Percentiles rank a stretch among this genome's conserved stretches.
phyloP scores from a whole-genome alignment of 805 yeast genomes.

The Tetrapisispora iriomotensis region DNA sequence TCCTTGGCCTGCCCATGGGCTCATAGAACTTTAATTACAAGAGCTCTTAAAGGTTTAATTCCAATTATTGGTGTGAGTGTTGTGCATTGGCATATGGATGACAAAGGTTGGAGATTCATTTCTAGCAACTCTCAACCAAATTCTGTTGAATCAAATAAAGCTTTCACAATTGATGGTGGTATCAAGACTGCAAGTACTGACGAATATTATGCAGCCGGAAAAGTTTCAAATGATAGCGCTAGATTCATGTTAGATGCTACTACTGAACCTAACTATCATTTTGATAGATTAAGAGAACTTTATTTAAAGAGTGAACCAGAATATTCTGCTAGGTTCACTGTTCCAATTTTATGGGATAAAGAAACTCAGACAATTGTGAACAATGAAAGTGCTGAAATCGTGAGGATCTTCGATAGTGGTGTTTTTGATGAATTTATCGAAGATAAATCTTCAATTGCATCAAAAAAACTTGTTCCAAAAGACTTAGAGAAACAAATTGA shows the following conservation, averaged over 20 bases:
- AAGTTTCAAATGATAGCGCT: conserved; percentile 12
- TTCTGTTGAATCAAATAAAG: conserved; percentile 7
- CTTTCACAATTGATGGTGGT: conserved; percentile 15
- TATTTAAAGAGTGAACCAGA: conserved; percentile 68
- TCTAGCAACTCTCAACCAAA: conserved; percentile 8
- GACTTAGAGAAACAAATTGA: conserved; percentile 50
- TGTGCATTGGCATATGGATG: conserved; percentile 87
- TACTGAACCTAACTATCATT: conserved; percentile 51
- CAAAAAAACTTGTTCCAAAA: conserved; percentile 50
- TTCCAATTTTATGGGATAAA: conserved; percentile 89
- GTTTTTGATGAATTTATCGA: conserved; percentile 50
- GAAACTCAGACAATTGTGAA: conserved; percentile 75
- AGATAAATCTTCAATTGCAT: conserved; percentile 22
- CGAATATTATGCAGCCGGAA: conserved; percentile 8
- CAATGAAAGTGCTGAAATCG: conserved; percentile 84
- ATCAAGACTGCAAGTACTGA: conserved; percentile 7
- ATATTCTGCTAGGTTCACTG: conserved; percentile 78
- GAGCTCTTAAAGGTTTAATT: conserved; percentile 64
- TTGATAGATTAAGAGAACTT: conserved; percentile 52
- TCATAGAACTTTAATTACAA: conserved; percentile 66
- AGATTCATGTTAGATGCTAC: conserved; percentile 32
- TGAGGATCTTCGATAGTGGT: conserved; percentile 71
- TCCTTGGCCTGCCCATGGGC: conserved; percentile 95
- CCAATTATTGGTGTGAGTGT: conserved; percentile 57
- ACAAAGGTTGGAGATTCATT: conserved; percentile 76